Conservation (phyloP, 2,329 filamentous ascomycete species). For the Epichloe elymi region DNA sequence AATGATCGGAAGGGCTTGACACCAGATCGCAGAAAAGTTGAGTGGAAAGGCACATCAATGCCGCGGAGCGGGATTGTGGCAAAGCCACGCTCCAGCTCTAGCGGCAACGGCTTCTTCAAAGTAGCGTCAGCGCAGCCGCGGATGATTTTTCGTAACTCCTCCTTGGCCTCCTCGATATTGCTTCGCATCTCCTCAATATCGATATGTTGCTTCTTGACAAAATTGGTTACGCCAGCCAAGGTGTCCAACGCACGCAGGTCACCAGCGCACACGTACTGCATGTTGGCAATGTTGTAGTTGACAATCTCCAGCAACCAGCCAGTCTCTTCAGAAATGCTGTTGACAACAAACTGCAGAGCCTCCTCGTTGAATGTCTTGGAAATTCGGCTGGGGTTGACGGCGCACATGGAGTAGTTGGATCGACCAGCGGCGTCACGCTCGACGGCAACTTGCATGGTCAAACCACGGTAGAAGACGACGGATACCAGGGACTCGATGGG, state of each 20-base stretch:
- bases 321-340: conserved; percentile 87
- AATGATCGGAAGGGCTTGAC: conserved; percentile 99
- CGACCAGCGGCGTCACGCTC: conserved; percentile 87
- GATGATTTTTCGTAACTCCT: conserved; percentile 82
- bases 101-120: conserved; percentile 71
- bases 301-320: conserved; percentile 97
- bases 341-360: conserved; percentile 90
- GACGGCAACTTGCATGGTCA: conserved; percentile 98
- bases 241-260: conserved; percentile 60
- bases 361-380: conserved; percentile 98
- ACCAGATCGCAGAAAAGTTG: conserved; percentile 90
- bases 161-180: conserved; percentile 83
- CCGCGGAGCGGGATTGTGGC: conserved; percentile 93
- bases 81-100: conserved; percentile 87
- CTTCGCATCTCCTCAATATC: conserved; percentile 90
- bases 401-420: conserved; percentile 98
- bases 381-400: conserved; percentile 95
- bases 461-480: conserved; percentile 95
- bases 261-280: conserved; percentile 62
- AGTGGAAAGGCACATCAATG: conserved; percentile 98
- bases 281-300: conserved; percentile 78
- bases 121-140: conserved; percentile 77
- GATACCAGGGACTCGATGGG: conserved; percentile 98
- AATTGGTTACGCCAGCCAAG: conserved; percentile 75
- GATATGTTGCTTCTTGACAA: conserved; percentile 91